Conservation (phyloP, 176 grass and related monocot species). For the Triticum monococcum region DNA sequence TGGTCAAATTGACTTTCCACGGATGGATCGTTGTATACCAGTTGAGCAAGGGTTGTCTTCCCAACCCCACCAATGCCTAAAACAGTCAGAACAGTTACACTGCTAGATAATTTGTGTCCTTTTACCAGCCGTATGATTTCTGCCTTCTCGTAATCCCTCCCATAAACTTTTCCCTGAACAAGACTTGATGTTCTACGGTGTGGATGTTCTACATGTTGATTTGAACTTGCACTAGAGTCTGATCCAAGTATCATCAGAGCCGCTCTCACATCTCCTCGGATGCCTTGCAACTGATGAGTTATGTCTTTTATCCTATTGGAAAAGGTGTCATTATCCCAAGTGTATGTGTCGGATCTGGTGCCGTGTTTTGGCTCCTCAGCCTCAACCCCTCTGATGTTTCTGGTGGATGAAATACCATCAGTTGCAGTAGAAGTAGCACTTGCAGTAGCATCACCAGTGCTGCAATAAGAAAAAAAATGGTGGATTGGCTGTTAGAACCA, state of each 20-base stretch:
- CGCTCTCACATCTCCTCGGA: not conserved
- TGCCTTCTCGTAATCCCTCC: not conserved
- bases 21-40: not conserved
- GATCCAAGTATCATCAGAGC: not conserved
- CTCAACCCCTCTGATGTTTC: not conserved
- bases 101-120: not conserved
- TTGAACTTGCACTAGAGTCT: not conserved
- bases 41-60: constrained; percentile 22
- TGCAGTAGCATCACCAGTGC: not conserved
- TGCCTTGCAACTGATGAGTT: not conserved
- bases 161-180: not conserved
- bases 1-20: not conserved
- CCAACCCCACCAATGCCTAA: constrained; percentile 19
- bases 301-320: not conserved
- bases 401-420: not conserved
- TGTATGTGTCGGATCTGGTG: not conserved
- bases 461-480: not conserved
- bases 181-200: not conserved
- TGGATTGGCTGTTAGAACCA: not conserved
- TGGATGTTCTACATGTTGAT: not conserved
- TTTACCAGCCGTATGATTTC: not conserved
- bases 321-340: not conserved
- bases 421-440: not conserved
- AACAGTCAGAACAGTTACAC: not conserved
- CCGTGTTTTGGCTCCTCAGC: not conserved